Conservation (phyloP, 305 asterid genomes). For the Fraxinus platypoda region DNA sequence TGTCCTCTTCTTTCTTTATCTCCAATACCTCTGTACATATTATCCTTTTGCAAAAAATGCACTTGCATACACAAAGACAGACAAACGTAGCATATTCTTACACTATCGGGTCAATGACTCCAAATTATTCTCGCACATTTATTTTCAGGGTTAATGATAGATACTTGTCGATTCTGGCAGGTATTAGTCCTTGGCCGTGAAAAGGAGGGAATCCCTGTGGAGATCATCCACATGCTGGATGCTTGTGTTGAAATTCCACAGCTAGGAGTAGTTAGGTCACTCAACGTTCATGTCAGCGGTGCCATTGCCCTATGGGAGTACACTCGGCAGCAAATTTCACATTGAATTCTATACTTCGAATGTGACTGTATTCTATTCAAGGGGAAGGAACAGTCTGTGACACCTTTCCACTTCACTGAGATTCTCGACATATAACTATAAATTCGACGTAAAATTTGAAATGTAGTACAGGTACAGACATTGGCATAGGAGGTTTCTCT, state of each 20-base stretch:
- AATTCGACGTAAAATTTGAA: background rate
- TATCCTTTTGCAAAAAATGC: background rate
- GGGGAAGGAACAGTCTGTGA: background rate
- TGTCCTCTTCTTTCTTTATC: background rate
- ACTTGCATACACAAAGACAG: background rate
- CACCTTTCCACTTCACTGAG: background rate
- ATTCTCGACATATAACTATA: background rate
- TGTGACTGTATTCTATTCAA: background rate
- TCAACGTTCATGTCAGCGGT: constrained; percentile 95
- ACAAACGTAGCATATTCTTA: background rate
- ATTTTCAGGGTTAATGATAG: background rate
- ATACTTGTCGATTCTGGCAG: constrained; percentile 25
- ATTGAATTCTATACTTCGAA: constrained; percentile 4
- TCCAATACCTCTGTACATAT: background rate
- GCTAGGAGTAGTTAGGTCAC: constrained; percentile 86
- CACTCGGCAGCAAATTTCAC: constrained; percentile 71
- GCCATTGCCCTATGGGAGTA: constrained; percentile 99
- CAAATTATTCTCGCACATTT: background rate
- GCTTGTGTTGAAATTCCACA: constrained; percentile 95
- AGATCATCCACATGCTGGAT: constrained; percentile 83
- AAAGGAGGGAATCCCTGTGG: constrained; percentile 97
- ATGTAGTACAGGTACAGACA: background rate
- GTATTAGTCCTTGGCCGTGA: constrained; percentile 88
- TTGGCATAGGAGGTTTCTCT: background rate
- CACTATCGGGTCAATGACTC: background rate